Conservation (phyloP, 2,329 filamentous ascomycete genomes). For the Trichoderma asperellum region DNA sequence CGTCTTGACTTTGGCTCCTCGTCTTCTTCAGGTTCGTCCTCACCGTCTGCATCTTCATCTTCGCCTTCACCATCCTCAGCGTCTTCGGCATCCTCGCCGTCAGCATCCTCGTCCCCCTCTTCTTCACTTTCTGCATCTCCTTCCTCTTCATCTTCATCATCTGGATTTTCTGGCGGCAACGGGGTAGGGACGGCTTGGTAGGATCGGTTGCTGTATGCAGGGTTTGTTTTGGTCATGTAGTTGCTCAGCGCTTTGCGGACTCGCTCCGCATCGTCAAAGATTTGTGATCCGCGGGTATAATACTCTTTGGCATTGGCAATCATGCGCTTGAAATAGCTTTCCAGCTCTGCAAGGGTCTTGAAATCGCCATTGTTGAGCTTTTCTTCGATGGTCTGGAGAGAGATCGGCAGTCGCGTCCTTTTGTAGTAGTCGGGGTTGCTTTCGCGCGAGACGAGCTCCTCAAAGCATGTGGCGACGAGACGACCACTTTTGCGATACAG, state of each 20-base stretch:
- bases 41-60: conserved; percentile 35
- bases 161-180: conserved; percentile 53
- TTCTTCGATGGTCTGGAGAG: conserved; percentile 74
- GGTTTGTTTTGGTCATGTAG: conserved; percentile 85
- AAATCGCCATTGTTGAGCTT: conserved; percentile 74
- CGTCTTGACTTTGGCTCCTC: conserved; percentile 40
- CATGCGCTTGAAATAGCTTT: conserved; percentile 86
- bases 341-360: conserved; percentile 70
- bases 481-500: conserved; percentile 61
- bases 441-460: conserved; percentile 67
- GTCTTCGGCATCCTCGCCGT: conserved; percentile 40
- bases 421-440: conserved; percentile 77
- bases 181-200: conserved; percentile 77
- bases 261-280: conserved; percentile 83
- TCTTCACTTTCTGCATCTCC: conserved; percentile 39
- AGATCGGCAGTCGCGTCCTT: conserved; percentile 75
- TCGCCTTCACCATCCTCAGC: conserved; percentile 37
- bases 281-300: conserved; percentile 71
- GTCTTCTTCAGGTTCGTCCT: conserved; percentile 39
- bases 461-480: conserved; percentile 74
- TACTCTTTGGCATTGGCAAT: conserved; percentile 85
- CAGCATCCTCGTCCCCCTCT: conserved; percentile 42
- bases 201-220: conserved; percentile 70
- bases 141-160: conserved; percentile 39
- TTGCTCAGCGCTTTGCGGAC: conserved; percentile 85